These are phyloP conservation scores for Arachis hypogaea DNA, from an alignment of 306 rosid genomes.

Conservation along the genomic window DNA sequence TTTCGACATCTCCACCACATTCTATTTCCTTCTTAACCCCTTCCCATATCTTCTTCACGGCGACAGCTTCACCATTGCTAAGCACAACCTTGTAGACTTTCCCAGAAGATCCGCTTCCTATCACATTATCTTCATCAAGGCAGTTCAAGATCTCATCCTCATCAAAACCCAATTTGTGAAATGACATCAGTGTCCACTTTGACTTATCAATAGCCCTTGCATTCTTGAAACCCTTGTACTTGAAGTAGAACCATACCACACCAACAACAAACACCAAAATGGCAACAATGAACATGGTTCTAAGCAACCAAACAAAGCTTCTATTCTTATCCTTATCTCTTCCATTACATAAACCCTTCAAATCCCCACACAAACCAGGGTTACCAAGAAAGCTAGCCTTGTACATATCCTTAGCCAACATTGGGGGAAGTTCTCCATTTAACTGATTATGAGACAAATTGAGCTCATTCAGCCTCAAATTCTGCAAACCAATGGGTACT, in stretches of 20 bases:
- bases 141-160: constrained; percentile 85
- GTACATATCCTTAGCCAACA: constrained; percentile 64
- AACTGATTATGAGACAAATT: constrained; percentile 73
- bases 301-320: constrained; percentile 64
- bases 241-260: constrained; percentile 71
- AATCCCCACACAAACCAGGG: constrained; percentile 72
- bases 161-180: constrained; percentile 87
- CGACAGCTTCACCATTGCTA: constrained; percentile 69
- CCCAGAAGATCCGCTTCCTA: constrained; percentile 87
- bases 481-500: constrained; percentile 68
- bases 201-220: constrained; percentile 67
- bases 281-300: constrained; percentile 63
- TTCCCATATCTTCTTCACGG: constrained; percentile 84
- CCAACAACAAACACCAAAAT: constrained; percentile 64
- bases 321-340: constrained; percentile 40
- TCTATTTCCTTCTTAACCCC: constrained; percentile 46
- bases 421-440: constrained; percentile 76
- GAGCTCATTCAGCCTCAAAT: constrained; percentile 74
- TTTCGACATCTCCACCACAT: constrained; percentile 56
- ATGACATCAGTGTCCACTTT: constrained; percentile 89
- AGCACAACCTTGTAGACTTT: constrained; percentile 90
- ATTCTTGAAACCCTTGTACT: constrained; percentile 60
- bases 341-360: constrained; percentile 56
- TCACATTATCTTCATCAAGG: constrained; percentile 84
- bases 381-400: constrained; percentile 76